Base-by-base conservation (phyloP, 768 basidiomycete species). In the Mycena chlorophos region DNA sequence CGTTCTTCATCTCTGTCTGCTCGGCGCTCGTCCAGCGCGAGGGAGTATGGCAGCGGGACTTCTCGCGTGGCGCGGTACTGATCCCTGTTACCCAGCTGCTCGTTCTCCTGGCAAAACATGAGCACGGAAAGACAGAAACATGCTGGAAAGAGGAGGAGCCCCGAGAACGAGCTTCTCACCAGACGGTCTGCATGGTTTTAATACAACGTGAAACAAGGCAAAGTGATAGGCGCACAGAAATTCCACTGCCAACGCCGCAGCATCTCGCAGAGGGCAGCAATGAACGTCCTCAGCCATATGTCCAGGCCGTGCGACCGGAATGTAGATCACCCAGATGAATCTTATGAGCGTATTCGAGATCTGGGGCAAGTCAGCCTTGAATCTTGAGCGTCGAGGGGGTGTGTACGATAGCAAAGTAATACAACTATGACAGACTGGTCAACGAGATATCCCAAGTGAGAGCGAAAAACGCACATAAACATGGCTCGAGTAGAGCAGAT, bases 81-180 rank as follows among this genome's bases (percentile, higher is more conserved):
- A 78, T 92, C 91, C 71, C 91, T 84, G 68, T 97, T 97, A 78
- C 91, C 89, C 19, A 94, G 72, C 61, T 97, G 94, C 72, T 97
- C 94, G 73, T 90, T 94, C 69, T 95, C 91, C 45, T 46, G 45
- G 13, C 45, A 19, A 40, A 40, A 40, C 8, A 40, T 10, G 19
- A 40, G 19, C 10, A 40, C 12, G 20, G 6, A 5, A 46, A 5
- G 27, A 28, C 23, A 19, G 8, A 19, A 42, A 46, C 45, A 46
- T 28, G 45, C 45, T 23, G 20, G 12, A 46, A 28, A 5, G 23
- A 27, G 20, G n/a, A n/a, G n/a, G n/a, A n/a, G n/a, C n/a, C 23
- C 45, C 12, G 23, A 10, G 8, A 17, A 22, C 5, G 40, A 16
- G 40, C 40, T 42, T 42, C 40, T 42, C 27, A 46, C 45, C 37